A percentile compares a stretch with the other conserved stretches of the same genome.
phyloP scores from a whole-genome alignment of 208 protist species.

The Endotrypanum monterogeii region DNA sequence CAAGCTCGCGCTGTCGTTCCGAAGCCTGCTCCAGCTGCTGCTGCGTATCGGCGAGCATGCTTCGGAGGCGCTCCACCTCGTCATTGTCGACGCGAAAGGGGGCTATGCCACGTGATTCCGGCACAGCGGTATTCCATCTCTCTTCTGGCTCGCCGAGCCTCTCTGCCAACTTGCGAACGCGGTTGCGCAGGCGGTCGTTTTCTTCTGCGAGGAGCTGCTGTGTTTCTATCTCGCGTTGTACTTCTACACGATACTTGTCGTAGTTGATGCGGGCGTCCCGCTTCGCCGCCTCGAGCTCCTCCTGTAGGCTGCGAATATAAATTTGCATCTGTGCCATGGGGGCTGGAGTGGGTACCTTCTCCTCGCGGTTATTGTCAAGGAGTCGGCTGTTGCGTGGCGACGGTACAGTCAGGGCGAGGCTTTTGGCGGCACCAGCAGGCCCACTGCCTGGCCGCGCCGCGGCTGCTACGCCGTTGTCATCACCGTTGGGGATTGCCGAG shows the following conservation, averaged over 20 bases:
- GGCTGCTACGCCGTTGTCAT: background rate
- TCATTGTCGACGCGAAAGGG: background rate
- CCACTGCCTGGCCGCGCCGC: background rate
- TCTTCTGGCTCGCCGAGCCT: conserved; percentile 3
- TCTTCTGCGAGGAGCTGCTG: conserved; percentile 33
- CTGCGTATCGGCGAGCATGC: conserved; percentile 3
- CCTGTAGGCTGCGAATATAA: conserved; percentile 29
- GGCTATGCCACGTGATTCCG: background rate
- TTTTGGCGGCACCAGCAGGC: conserved; percentile 1
- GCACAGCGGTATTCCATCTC: background rate
- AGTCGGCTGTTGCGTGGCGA: conserved; percentile 3
- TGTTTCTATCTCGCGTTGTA: conserved; percentile 26
- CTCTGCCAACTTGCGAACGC: conserved; percentile 13
- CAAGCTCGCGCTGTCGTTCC: conserved; percentile 14
- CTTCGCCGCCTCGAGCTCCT: conserved; percentile 26
- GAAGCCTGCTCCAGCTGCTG: conserved; percentile 8
- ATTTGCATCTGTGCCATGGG: conserved; percentile 17
- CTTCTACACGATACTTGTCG: conserved; percentile 32
- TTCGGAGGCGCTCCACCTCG: conserved; percentile 7
- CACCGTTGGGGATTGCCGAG: too few species aligned
- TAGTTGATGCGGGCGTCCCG: conserved; percentile 31
- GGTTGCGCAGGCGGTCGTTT: conserved; percentile 26
- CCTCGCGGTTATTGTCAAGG: background rate
- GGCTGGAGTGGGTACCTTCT: background rate
- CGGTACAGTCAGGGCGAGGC: conserved; percentile 12